phyloP scores from a whole-genome alignment of 108 stramenopile species.

The Nitzschia sp. region DNA sequence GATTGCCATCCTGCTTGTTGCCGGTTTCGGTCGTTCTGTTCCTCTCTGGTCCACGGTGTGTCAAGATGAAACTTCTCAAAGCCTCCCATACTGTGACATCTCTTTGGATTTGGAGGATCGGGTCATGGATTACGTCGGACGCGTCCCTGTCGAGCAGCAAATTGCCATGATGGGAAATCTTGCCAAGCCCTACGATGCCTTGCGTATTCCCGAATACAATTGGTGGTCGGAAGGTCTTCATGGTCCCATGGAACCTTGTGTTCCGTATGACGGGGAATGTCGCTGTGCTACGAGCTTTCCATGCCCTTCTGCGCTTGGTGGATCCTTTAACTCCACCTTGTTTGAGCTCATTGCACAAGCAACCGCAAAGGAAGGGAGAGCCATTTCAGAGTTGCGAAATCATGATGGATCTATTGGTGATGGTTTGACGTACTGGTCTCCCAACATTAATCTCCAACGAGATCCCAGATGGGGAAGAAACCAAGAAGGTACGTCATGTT shows the following conservation, averaged over 20 bases:
- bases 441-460: conserved; percentile 67
- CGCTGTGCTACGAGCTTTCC: conserved; percentile 52
- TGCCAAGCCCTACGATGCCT: conserved; percentile 20
- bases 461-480: conserved; percentile 80
- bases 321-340: conserved; percentile 55
- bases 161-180: conserved; percentile 44
- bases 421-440: conserved; percentile 63
- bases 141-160: conserved; percentile 30
- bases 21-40: background rate
- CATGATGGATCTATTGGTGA: conserved; percentile 32
- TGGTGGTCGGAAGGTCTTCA: conserved; percentile 68
- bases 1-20: background rate
- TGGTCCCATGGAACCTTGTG: conserved; percentile 42
- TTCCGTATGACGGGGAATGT: conserved; percentile 7
- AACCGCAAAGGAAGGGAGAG: conserved; percentile 51
- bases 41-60: conserved; percentile 26
- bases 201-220: conserved; percentile 40
- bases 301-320: conserved; percentile 44
- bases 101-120: conserved; percentile 27
- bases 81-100: conserved; percentile 40
- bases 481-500: conserved; percentile 40
- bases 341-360: conserved; percentile 44
- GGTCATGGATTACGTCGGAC: conserved; percentile 33
- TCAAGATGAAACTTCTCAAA: background rate
- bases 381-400: conserved; percentile 32